Conservation (phyloP, 495 filamentous ascomycete species). For the Lasiosphaeria ovina region DNA sequence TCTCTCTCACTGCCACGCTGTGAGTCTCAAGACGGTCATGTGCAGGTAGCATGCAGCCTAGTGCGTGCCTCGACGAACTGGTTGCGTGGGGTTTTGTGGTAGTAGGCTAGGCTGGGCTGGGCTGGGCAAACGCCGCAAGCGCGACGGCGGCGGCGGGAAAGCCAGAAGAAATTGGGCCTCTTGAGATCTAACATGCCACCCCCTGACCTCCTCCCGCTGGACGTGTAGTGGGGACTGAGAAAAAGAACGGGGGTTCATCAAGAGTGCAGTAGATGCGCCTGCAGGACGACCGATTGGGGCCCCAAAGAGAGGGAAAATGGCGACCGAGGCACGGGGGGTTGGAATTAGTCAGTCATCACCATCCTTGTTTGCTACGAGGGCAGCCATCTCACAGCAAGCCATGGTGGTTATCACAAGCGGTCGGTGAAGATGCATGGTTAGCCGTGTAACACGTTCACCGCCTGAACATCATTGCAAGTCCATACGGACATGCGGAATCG, state of each 20-base stretch:
- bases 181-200: background rate
- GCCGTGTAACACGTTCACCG: background rate
- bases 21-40: no score
- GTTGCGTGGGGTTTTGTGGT: no score
- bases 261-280: background rate
- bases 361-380: background rate
- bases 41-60: no score
- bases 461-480: background rate
- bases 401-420: no score
- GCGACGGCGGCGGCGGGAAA: no score
- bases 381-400: no score
- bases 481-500: background rate
- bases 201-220: background rate
- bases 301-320: slow-evolving; percentile 1
- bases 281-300: slow-evolving; percentile 8
- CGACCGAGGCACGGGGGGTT: background rate
- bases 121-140: background rate
- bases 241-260: background rate
- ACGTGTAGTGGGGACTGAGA: background rate
- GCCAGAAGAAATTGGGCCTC: no score
- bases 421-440: background rate
- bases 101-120: no score
- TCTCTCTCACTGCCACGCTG: no score
- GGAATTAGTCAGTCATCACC: background rate
- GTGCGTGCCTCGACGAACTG: no score